These are phyloP conservation scores for Ophiostoma sp. DNA, from an alignment of 2,329 filamentous ascomycete genomes.

Conservation along the genomic window DNA sequence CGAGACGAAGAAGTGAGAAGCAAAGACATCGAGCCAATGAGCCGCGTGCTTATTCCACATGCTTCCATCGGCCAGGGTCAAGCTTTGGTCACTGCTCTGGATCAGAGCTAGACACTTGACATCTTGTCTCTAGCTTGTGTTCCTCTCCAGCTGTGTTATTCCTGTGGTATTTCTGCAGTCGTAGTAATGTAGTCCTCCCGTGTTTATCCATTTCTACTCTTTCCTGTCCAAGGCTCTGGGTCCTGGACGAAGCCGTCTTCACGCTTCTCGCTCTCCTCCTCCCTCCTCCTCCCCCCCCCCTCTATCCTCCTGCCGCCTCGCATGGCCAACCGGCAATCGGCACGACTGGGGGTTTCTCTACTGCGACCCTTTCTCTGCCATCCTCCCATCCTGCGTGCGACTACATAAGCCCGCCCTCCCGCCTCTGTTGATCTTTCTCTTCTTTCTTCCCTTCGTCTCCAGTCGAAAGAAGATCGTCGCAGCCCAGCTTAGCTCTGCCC, in stretches of 20 bases:
- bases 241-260: neutral
- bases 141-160: neutral
- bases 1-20: neutral
- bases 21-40: neutral
- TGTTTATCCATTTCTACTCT: neutral
- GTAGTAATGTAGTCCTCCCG: neutral
- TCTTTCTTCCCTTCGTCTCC: neutral
- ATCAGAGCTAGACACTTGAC: neutral
- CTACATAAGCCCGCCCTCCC: constrained; percentile 10
- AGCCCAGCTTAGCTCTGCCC: neutral
- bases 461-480: constrained; percentile 9
- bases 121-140: neutral
- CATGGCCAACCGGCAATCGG: constrained; percentile 4
- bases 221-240: neutral
- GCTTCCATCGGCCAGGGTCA: constrained; percentile 3
- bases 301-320: neutral
- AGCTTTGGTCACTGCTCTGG: neutral
- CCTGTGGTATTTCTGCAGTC: neutral
- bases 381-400: neutral
- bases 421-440: constrained; percentile 13
- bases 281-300: too few species aligned
- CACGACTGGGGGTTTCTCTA: neutral
- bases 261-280: too few species aligned
- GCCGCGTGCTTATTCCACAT: constrained; percentile 1
- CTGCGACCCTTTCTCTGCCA: neutral